Evolutionary conservation across 2,329 filamentous ascomycete species (phyloP), one percentile per base, ranked within the genome.

Genomic region (Metarhizium robertsii): DNA sequence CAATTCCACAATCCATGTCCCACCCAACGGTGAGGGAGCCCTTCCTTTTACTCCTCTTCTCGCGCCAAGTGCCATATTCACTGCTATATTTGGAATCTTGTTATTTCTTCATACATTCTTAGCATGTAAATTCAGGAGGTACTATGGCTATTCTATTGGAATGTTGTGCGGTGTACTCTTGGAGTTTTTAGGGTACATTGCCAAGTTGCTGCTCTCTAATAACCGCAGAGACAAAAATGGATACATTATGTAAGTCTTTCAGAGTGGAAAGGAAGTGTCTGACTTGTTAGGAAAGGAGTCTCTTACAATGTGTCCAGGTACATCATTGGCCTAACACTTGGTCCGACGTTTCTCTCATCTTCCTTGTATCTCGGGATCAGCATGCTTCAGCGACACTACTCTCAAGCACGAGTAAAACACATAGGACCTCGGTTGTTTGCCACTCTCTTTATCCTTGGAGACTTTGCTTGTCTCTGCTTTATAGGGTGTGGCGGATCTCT

Each of bases 111-210:
- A 60, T n/a, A 4, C 55, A 4, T 13, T 58, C 3, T 18, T 61
- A 2, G 55, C 55, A 1, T 38, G 20, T 1, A 30, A 52, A 2
- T 61, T 59, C 42, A 57, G 57, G 52, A 53, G 56, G 3, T 57
- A 59, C 32, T 61, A 62, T 18, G 58, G 61, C 3, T 58, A 61
- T 45, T 52, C 60, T 2, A 59, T 62, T 32, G 61, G 58, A 18
- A 61, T 62, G 61, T 11, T 61, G 6, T 55, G 59, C 11, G 60
- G 61, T 2, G 40, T 62, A 50, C 25, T 25, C 25, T 1, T 25
- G 25, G 25, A 25, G 25, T 25, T 25, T 25, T 25, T 25, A 25
- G 25, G 25, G 25, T 25, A 25, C 25, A 25, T 25, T 25, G 25
- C 25, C 25, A 25, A 25, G 25, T 25, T 25, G 25, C 25, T 25